Percentiles rank a stretch among this genome's conserved stretches.
phyloP scores from a whole-genome alignment of 306 rosid species.

The Quercus variabilis region DNA sequence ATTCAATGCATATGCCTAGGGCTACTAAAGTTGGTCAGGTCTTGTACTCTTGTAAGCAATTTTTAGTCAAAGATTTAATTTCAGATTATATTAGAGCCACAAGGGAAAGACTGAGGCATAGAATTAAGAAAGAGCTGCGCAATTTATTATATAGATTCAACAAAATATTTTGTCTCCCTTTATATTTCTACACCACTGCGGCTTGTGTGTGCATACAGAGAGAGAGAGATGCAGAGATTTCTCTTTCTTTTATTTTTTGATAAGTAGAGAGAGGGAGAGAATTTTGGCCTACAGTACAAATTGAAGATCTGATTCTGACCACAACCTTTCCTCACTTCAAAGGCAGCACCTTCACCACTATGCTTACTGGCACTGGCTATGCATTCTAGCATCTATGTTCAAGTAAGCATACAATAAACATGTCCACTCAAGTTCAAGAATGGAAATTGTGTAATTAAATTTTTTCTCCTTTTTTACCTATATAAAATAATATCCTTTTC shows the following conservation, averaged over 20 bases:
- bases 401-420: not conserved
- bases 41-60: not conserved
- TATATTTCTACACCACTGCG: not conserved
- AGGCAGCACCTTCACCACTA: not conserved
- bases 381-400: conserved; percentile 7
- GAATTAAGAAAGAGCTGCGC: not conserved
- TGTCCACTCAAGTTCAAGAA: not conserved
- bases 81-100: not conserved
- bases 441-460: not conserved
- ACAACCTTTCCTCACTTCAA: conserved; percentile 5
- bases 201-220: not conserved
- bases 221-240: not conserved
- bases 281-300: not conserved
- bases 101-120: not conserved
- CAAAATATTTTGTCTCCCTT: not conserved
- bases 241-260: not conserved
- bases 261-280: not conserved
- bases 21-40: not conserved
- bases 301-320: not conserved
- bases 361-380: conserved; percentile 9
- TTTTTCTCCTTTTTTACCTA: not conserved
- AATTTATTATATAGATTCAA: not conserved
- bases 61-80: not conserved
- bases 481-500: not conserved
- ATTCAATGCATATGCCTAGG: not conserved